Conservation (phyloP, 345 rosid genomes). For the Litchi chinensis region DNA sequence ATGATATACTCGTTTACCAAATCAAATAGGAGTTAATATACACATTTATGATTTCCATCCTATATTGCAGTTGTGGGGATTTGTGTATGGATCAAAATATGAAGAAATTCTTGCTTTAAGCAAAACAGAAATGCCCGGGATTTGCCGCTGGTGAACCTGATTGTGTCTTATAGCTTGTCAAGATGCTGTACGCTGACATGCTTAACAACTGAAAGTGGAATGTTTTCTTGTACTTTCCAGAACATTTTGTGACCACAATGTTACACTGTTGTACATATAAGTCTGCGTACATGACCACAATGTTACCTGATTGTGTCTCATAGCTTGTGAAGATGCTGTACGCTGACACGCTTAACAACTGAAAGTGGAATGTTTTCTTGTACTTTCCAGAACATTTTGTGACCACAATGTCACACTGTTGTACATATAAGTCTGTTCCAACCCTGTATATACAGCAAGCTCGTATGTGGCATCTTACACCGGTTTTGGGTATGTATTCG, state of each 20-base stretch:
- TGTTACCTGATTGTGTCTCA: constrained; percentile 1
- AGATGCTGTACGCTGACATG: background rate
- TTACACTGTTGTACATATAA: too few relatives aligned
- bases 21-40: background rate
- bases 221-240: background rate
- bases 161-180: background rate
- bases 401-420: background rate
- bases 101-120: constrained; percentile 80
- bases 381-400: background rate
- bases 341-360: background rate
- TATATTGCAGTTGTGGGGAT: constrained; percentile 82
- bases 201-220: background rate
- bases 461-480: background rate
- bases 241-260: background rate
- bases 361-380: background rate
- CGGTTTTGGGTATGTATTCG: constrained; percentile 10
- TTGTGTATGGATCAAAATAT: constrained; percentile 76
- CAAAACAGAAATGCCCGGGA: constrained; percentile 68
- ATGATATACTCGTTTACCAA: background rate
- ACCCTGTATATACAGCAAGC: constrained; percentile 19
- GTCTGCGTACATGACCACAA: too few relatives aligned
- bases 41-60: background rate
- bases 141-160: constrained; percentile 66
- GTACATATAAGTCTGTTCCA: constrained; percentile 17
- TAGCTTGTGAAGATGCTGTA: background rate